Evolutionary conservation across 2,329 filamentous ascomycete species (phyloP).

Genomic region (Domatiomyces globalis): DNA sequence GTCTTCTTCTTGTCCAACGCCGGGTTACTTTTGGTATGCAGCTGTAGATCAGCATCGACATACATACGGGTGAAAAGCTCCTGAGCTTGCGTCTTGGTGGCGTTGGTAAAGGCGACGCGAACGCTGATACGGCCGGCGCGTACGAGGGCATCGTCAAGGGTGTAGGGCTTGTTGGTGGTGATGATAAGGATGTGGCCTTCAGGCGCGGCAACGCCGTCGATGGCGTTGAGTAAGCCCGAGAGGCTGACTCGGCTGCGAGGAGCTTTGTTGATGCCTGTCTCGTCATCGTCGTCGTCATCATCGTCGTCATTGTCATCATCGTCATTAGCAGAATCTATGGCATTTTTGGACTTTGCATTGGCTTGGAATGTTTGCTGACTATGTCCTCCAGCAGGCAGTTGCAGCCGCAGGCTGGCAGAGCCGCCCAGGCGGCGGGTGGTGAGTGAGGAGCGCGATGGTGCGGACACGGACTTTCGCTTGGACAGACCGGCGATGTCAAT

Average conservation of each 20-base stretch:
- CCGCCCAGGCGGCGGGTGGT: neutral
- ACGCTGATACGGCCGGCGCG: slow-evolving; percentile 60
- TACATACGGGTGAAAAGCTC: slow-evolving; percentile 23
- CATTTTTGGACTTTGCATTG: neutral
- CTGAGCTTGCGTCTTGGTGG: slow-evolving; percentile 18
- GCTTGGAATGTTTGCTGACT: slow-evolving; percentile 1
- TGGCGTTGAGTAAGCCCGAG: slow-evolving; percentile 66
- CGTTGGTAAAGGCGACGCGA: slow-evolving; percentile 44
- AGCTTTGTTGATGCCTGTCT: slow-evolving; percentile 1
- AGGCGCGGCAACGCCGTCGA: slow-evolving; percentile 67
- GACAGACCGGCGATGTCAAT: slow-evolving; percentile 51
- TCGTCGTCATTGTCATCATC: neutral
- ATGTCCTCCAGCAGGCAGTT: neutral
- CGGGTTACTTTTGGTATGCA: neutral
- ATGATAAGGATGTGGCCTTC: slow-evolving; percentile 69
- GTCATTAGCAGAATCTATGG: neutral
- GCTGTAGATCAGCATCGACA: slow-evolving; percentile 8
- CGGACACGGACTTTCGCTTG: slow-evolving; percentile 12
- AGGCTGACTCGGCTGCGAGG: slow-evolving; percentile 43
- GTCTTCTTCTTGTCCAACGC: neutral
- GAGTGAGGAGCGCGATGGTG: neutral
- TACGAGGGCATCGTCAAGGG: slow-evolving; percentile 59
- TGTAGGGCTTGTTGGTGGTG: slow-evolving; percentile 65
- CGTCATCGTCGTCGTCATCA: slow-evolving; percentile 10
- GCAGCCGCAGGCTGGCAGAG: no score